Evolutionary conservation across 2,329 filamentous ascomycete species (phyloP), one percentile per base, ranked within the genome.

Genomic region (Catunica adiposa): DNA sequence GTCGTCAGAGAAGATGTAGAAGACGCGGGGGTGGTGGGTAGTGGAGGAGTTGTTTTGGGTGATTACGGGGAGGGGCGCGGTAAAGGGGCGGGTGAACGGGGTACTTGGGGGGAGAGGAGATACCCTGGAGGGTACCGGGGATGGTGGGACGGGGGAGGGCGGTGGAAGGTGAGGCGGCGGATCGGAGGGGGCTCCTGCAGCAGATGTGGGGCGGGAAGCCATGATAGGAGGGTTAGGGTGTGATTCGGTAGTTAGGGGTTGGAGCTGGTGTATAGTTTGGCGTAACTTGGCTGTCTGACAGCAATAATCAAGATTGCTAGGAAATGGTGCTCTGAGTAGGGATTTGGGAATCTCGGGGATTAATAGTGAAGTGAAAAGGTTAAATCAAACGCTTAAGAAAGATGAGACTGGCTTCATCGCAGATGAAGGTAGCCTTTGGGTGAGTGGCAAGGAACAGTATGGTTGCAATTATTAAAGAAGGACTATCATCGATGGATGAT

Each of bases 1-100:
- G 68, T 97, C 92, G 67, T 97, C 89, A 62, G 80, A 79, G 71
- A 98, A 97, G 64, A 97, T 78, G 70, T 97, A 97, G 70, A 90
- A 88, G 1, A 95, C 81, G 1, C 90, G 92, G 11, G 57, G 54
- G 66, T 97, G 89, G 63, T 87, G 76, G 59, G 87, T 85, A 48
- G 86, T 79, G 7, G 79, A 82, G n/a, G 79, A 77, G 9, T 76
- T 70, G 67, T 95, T 89, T 64, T 86, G 81, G 61, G 96, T 75
- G 61, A 97, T 75, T 44, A 96, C 73, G 1, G 87, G 84, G 71
- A 95, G 84, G 1, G 88, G 86, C 1, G 59, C 58, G 37, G 51
- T 54, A 46, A 58, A 56, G 46, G 56, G 51, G 15, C 44, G 56
- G 9, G 48, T 44, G 15, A 22, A 7, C 15, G 11, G 44, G 22